Conservation (phyloP, 306 rosid species). For the Lablab purpureus region DNA sequence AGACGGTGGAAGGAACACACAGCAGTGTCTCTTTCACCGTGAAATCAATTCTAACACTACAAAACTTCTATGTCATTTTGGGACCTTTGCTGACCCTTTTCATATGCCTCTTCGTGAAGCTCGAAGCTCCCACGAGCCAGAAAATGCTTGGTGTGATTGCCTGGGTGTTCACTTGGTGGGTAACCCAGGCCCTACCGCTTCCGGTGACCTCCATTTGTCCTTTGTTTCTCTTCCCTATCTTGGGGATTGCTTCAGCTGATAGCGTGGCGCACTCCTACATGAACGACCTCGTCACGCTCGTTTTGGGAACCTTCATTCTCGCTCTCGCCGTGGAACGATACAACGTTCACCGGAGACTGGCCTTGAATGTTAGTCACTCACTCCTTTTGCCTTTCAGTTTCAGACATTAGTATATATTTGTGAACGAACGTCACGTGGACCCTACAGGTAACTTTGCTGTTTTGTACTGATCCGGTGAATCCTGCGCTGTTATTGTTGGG, state of each 20-base stretch:
- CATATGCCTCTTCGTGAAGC: conserved; percentile 60
- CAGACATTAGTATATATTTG: not conserved
- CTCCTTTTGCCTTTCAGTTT: not conserved
- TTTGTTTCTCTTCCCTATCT: conserved; percentile 76
- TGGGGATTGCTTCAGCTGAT: conserved; percentile 76
- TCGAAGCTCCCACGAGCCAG: conserved; percentile 56
- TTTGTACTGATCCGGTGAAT: conserved; percentile 82
- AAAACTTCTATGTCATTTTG: conserved; percentile 54
- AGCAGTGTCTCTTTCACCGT: not conserved
- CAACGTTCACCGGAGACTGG: conserved; percentile 80
- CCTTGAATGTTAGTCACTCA: conserved; percentile 72
- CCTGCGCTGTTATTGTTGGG: conserved; percentile 75
- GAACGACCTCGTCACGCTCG: conserved; percentile 82
- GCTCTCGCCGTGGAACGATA: conserved; percentile 94
- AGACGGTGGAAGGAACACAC: conserved; percentile 39
- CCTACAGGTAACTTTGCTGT: conserved; percentile 63
- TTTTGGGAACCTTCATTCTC: conserved; percentile 84
- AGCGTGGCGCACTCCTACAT: conserved; percentile 78
- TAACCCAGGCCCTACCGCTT: conserved; percentile 85
- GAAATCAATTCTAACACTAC: conserved; percentile 48
- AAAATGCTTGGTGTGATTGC: conserved; percentile 80
- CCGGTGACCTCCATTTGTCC: conserved; percentile 91
- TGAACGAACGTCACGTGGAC: not conserved
- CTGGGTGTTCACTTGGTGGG: conserved; percentile 91
- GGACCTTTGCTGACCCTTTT: conserved; percentile 69